These are phyloP conservation scores for Acanthamoeba lenticulata DNA, from an alignment of 208 protist species.

Conservation along the genomic window DNA sequence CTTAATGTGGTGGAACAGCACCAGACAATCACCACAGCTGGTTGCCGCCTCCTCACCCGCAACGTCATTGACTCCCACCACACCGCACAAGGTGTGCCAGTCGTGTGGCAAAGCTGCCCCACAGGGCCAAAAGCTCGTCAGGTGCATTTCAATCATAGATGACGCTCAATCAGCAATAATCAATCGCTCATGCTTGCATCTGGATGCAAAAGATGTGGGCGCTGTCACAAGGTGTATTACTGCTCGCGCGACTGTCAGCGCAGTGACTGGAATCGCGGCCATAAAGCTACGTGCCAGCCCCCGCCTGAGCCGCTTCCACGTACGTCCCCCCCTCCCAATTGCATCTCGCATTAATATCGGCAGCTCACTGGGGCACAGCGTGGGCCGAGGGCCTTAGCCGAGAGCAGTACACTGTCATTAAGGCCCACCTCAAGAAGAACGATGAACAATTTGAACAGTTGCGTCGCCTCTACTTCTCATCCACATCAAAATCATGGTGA, in stretches of 20 bases:
- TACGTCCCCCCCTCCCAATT: not conserved
- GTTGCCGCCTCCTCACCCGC: not conserved
- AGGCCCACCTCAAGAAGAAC: slow-evolving; percentile 2
- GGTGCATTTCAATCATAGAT: not conserved
- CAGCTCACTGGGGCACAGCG: not conserved
- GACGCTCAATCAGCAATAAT: too few species aligned
- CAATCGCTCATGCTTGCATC: not conserved
- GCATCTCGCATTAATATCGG: not conserved
- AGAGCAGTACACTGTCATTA: not conserved
- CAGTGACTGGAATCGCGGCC: not conserved
- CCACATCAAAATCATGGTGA: not conserved
- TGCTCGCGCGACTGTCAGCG: slow-evolving; percentile 30
- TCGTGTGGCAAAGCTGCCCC: not conserved
- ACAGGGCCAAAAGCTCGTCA: not conserved
- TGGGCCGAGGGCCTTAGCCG: not conserved
- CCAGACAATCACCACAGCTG: not conserved
- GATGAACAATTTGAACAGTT: not conserved
- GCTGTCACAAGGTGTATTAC: not conserved
- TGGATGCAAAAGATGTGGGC: not conserved
- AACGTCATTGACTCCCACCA: not conserved
- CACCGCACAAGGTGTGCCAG: not conserved
- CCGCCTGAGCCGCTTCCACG: not conserved
- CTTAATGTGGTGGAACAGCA: not conserved
- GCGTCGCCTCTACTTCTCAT: not conserved
- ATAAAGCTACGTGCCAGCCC: not conserved